Evolutionary conservation across 148 eudicot species (phyloP).

Genomic region (Vaccinium corymbosum): DNA sequence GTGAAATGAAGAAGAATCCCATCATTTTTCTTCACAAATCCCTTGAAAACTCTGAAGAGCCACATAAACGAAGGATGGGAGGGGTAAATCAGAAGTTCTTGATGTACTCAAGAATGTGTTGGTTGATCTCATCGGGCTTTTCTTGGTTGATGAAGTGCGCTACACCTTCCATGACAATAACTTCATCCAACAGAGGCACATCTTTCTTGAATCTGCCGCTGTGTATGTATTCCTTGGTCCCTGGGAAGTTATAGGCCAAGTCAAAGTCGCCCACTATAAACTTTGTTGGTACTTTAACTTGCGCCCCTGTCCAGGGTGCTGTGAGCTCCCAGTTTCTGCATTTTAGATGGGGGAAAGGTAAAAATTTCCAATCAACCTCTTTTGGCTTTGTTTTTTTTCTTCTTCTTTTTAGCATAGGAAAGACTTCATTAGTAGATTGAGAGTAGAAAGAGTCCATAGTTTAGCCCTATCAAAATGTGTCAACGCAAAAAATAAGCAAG

Average conservation of each 20-base stretch:
- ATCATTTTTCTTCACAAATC: no score
- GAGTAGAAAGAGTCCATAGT: no score
- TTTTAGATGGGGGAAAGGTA: neutral
- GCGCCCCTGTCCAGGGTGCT: slow-evolving; percentile 38
- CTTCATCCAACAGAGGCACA: slow-evolving; percentile 33
- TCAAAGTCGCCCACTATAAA: slow-evolving; percentile 44
- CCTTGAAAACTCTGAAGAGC: no score
- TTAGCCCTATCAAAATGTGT: no score
- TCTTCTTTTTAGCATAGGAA: no score
- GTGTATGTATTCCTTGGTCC: slow-evolving; percentile 31
- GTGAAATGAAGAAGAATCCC: no score
- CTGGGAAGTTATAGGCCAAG: slow-evolving; percentile 33
- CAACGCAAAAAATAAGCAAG: no score
- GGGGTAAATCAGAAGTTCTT: neutral
- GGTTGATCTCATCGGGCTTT: slow-evolving; percentile 28
- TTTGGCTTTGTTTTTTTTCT: neutral
- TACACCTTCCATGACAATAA: slow-evolving; percentile 37
- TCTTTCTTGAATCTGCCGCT: slow-evolving; percentile 31
- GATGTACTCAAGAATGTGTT: slow-evolving; percentile 32
- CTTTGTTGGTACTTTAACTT: slow-evolving; percentile 39
- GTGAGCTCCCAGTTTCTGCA: slow-evolving; percentile 43
- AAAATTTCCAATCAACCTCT: neutral
- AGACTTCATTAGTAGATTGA: no score
- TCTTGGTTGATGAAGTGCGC: slow-evolving; percentile 33
- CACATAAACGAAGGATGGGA: no score